These are phyloP conservation scores for Phialophora expanda DNA, from an alignment of 2,329 filamentous ascomycete species.

Conservation along the genomic window DNA sequence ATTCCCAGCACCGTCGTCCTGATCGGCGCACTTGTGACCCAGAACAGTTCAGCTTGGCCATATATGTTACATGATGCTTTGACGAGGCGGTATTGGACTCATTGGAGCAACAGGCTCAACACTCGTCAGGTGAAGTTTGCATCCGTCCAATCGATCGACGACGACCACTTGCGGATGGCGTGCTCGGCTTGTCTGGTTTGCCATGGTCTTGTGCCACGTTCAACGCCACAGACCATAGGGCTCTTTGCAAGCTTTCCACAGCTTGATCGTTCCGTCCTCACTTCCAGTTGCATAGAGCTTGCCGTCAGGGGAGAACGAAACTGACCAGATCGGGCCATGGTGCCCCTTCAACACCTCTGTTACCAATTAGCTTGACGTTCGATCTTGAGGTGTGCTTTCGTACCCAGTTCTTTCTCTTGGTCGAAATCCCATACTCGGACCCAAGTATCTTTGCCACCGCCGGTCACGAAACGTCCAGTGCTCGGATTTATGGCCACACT, in stretches of 20 bases:
- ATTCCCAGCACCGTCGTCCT: constrained; percentile 3
- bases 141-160: not conserved
- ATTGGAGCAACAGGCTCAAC: not conserved
- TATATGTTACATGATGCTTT: not conserved
- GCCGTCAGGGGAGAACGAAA: constrained; percentile 91
- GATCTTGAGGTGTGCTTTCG: constrained; percentile 40
- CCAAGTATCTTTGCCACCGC: constrained; percentile 92
- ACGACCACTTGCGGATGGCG: not conserved
- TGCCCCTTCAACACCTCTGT: constrained; percentile 93
- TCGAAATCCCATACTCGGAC: constrained; percentile 93
- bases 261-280: constrained; percentile 96
- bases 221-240: constrained; percentile 70
- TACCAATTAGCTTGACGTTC: constrained; percentile 37
- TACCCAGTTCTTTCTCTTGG: constrained; percentile 76
- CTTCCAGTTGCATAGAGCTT: constrained; percentile 96
- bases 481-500: constrained; percentile 86
- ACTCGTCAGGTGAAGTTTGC: not conserved
- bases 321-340: constrained; percentile 95
- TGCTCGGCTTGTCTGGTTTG: not conserved
- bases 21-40: constrained; percentile 3
- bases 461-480: constrained; percentile 83
- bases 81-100: not conserved
- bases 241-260: constrained; percentile 73
- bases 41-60: constrained; percentile 6
- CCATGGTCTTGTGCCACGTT: not conserved